These are phyloP conservation scores for Sugiyamaella qingdaonensis DNA, from an alignment of 805 yeast species.

Conservation along the genomic window DNA sequence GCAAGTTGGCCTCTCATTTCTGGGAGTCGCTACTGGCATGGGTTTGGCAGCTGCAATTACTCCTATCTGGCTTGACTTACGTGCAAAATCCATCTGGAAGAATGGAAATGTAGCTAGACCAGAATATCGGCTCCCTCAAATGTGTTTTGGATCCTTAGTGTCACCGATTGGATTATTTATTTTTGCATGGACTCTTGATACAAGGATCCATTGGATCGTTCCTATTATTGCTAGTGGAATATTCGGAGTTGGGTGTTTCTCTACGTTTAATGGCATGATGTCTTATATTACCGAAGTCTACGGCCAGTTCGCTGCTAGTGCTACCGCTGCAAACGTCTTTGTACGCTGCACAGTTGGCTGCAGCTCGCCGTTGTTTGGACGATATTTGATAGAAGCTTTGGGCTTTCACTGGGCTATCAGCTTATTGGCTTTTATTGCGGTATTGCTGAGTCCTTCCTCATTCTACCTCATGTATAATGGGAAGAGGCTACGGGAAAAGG, in stretches of 20 bases:
- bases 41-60: slow-evolving; percentile 47
- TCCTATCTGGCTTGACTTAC: slow-evolving; percentile 14
- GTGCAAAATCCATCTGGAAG: slow-evolving; percentile 39
- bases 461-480: slow-evolving; percentile 43
- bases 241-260: slow-evolving; percentile 36
- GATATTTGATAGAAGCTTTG: slow-evolving; percentile 72
- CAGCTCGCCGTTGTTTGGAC: slow-evolving; percentile 78
- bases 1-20: slow-evolving; percentile 55
- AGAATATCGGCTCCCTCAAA: slow-evolving; percentile 46
- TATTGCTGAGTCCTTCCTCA: slow-evolving; percentile 46
- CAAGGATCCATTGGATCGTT: slow-evolving; percentile 46
- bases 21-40: slow-evolving; percentile 63
- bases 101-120: slow-evolving; percentile 43
- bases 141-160: slow-evolving; percentile 47
- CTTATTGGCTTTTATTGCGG: slow-evolving; percentile 47
- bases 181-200: slow-evolving; percentile 49
- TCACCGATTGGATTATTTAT: slow-evolving; percentile 48
- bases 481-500: slow-evolving; percentile 32
- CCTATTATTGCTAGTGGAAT: slow-evolving; percentile 60
- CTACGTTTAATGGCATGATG: slow-evolving; percentile 35
- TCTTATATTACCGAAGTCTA: slow-evolving; percentile 27
- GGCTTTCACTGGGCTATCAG: slow-evolving; percentile 74
- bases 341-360: slow-evolving; percentile 71
- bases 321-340: slow-evolving; percentile 82
- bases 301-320: slow-evolving; percentile 65